Conservation (phyloP, 805 yeast genomes). For the Saturnispora ahearnii region DNA sequence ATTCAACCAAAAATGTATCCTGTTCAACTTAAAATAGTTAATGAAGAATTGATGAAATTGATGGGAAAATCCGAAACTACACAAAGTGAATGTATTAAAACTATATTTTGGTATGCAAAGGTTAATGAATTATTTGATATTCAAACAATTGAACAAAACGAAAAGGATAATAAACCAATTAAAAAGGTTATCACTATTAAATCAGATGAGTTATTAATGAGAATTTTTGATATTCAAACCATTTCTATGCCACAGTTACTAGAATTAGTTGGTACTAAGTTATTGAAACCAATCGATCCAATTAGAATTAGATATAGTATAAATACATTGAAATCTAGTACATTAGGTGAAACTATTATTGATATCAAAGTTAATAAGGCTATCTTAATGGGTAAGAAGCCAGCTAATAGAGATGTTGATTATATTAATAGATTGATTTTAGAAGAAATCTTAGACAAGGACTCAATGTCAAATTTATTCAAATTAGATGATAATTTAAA, state of each 20-base stretch:
- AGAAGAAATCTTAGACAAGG: conserved; percentile 36
- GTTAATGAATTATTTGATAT: conserved; percentile 30
- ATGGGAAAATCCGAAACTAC: conserved; percentile 73
- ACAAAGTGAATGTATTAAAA: conserved; percentile 65
- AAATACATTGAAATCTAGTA: conserved; percentile 66
- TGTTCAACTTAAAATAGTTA: conserved; percentile 52
- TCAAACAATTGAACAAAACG: conserved; percentile 17
- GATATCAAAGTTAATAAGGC: conserved; percentile 56
- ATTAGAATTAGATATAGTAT: conserved; percentile 67
- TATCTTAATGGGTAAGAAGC: conserved; percentile 32
- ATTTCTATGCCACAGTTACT: conserved; percentile 65
- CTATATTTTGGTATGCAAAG: conserved; percentile 29
- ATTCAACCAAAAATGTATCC: conserved; percentile 77
- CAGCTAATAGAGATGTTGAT: conserved; percentile 27
- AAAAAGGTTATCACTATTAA: conserved; percentile 24
- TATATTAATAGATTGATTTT: conserved; percentile 36
- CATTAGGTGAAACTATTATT: conserved; percentile 69
- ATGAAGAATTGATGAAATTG: conserved; percentile 52
- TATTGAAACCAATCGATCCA: conserved; percentile 72
- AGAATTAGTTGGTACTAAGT: conserved; percentile 56
- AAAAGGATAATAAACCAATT: background rate
- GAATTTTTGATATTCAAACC: conserved; percentile 40
- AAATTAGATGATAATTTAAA: conserved; percentile 31
- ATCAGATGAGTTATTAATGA: conserved; percentile 37
- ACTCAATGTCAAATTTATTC: conserved; percentile 31